Percentiles rank a stretch among this genome's conserved stretches.
phyloP scores from a whole-genome alignment of 495 filamentous ascomycete genomes.

The Lineolata rhizophorae region DNA sequence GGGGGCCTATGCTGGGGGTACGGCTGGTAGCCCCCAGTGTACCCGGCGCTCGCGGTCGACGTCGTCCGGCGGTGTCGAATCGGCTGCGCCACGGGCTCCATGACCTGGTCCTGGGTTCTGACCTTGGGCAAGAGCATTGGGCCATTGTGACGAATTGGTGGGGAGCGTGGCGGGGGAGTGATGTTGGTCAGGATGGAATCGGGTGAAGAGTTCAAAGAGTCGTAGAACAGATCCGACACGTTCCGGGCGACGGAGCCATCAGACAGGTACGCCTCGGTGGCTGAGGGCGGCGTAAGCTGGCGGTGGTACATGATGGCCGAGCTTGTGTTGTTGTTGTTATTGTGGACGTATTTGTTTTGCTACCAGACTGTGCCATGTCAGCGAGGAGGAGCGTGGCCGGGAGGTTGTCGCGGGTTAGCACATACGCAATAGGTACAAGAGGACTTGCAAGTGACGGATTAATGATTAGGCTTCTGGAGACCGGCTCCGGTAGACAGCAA shows the following conservation, averaged over 20 bases:
- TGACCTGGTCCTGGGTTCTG: slow-evolving; percentile 60
- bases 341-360: too few relatives aligned
- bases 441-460: too few relatives aligned
- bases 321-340: too few relatives aligned
- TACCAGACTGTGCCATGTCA: too few relatives aligned
- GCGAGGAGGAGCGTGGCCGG: too few relatives aligned
- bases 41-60: slow-evolving; percentile 31
- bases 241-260: too few relatives aligned
- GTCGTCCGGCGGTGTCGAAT: slow-evolving; percentile 28
- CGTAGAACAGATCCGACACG: slow-evolving; percentile 10
- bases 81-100: slow-evolving; percentile 28
- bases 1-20: slow-evolving; percentile 22
- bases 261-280: background rate
- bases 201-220: slow-evolving; percentile 53
- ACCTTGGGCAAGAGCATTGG: slow-evolving; percentile 73
- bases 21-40: slow-evolving; percentile 22
- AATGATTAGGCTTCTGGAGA: too few relatives aligned
- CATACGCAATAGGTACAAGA: too few relatives aligned
- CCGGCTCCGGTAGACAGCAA: too few relatives aligned
- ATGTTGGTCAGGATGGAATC: slow-evolving; percentile 48
- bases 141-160: slow-evolving; percentile 56
- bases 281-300: background rate
- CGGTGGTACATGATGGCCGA: background rate
- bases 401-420: too few relatives aligned
- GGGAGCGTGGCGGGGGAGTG: slow-evolving; percentile 55